phyloP scores from a whole-genome alignment of 169 alveolate species.

The Condylostoma magnum region DNA sequence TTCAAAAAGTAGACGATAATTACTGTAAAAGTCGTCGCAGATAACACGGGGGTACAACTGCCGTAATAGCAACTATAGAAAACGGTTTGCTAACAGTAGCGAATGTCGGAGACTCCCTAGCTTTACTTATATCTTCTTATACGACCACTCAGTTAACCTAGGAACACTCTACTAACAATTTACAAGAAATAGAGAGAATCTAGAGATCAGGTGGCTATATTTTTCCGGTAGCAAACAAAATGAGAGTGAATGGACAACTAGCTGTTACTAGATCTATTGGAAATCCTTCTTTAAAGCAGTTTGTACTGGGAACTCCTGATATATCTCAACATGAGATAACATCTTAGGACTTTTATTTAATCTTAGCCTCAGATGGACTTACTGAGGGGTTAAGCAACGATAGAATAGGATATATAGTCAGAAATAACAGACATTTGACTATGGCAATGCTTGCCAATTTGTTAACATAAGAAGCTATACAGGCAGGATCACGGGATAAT shows the following conservation, averaged over 20 bases:
- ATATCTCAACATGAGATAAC: background rate
- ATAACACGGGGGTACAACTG: slow-evolving; percentile 12
- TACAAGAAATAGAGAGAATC: slow-evolving; percentile 3
- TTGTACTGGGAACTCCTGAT: background rate
- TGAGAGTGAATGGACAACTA: slow-evolving; percentile 3
- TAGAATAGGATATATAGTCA: background rate
- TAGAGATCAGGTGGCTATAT: slow-evolving; percentile 21
- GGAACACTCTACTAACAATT: background rate
- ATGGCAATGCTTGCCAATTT: background rate
- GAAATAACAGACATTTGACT: background rate
- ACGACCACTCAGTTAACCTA: background rate
- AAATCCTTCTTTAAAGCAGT: background rate
- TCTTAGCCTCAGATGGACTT: slow-evolving; percentile 17
- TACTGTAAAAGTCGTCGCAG: background rate
- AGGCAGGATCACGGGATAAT: slow-evolving; percentile 14
- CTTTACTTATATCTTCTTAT: background rate
- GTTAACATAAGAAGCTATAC: background rate
- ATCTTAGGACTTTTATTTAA: background rate
- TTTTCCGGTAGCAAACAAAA: background rate
- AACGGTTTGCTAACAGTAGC: background rate
- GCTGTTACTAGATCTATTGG: slow-evolving; percentile 24
- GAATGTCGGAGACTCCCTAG: slow-evolving; percentile 21
- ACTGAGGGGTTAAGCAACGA: background rate
- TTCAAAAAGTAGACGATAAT: slow-evolving; percentile 3
- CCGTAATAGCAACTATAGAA: background rate